Percentiles rank a stretch among this genome's conserved stretches.
phyloP scores from a whole-genome alignment of 73 alveolate genomes.

The Paramecium tetraurelia region DNA sequence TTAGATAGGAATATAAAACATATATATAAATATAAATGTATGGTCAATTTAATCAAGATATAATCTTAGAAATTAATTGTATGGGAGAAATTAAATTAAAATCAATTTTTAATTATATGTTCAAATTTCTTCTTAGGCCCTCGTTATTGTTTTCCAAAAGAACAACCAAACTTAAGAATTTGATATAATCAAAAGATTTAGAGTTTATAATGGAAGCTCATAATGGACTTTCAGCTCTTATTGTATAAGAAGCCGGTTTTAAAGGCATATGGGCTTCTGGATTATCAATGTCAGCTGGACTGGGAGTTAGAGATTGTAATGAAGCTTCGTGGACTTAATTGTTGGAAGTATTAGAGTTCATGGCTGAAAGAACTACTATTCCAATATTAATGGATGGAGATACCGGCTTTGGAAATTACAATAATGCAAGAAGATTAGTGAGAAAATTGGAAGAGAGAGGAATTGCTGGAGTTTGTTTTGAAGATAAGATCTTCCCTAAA shows the following conservation, averaged over 20 bases:
- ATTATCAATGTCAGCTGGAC: slow-evolving; percentile 61
- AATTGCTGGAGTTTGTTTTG: slow-evolving; percentile 87
- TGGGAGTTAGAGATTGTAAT: slow-evolving; percentile 73
- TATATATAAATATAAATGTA: neutral
- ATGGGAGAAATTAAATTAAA: neutral
- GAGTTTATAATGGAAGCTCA: slow-evolving; percentile 84
- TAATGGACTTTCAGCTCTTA: slow-evolving; percentile 77
- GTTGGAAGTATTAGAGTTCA: slow-evolving; percentile 69
- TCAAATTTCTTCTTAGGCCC: neutral
- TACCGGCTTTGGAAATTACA: slow-evolving; percentile 85
- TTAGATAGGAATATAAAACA: neutral
- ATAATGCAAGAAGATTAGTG: slow-evolving; percentile 85
- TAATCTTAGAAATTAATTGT: neutral
- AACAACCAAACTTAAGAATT: slow-evolving; percentile 58
- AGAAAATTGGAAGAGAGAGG: slow-evolving; percentile 81
- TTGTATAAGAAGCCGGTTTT: slow-evolving; percentile 77
- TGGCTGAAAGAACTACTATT: slow-evolving; percentile 77
- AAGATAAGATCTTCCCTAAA: slow-evolving; percentile 84
- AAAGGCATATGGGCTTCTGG: slow-evolving; percentile 76
- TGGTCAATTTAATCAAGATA: neutral
- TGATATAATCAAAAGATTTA: slow-evolving; percentile 50
- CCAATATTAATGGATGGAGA: slow-evolving; percentile 91
- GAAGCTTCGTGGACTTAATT: slow-evolving; percentile 78
- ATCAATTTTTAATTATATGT: neutral
- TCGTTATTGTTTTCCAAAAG: slow-evolving; percentile 28